Percentiles rank a stretch among this genome's conserved stretches.
phyloP scores from a whole-genome alignment of 2,329 filamentous ascomycete species.

The Botryotinia calthae region DNA sequence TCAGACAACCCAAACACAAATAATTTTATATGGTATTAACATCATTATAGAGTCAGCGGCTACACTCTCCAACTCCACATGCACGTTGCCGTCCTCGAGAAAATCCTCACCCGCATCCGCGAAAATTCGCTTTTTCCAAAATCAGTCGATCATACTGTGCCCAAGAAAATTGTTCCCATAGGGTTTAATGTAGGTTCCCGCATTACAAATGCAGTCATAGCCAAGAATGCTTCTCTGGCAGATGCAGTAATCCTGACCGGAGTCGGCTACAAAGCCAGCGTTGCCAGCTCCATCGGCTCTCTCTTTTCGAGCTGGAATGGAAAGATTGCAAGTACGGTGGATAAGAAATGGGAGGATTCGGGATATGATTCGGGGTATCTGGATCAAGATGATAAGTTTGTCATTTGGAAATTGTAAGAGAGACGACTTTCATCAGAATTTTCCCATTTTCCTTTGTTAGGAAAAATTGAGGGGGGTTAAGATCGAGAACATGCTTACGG shows the following conservation, averaged over 20 bases:
- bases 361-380: neutral
- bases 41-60: neutral
- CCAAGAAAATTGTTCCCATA: neutral
- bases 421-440: neutral
- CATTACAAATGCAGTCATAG: neutral
- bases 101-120: neutral
- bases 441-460: neutral
- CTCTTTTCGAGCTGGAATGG: neutral
- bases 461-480: neutral
- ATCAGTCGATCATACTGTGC: neutral
- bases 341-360: neutral
- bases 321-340: neutral
- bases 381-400: neutral
- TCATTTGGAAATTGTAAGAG: neutral
- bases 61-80: neutral
- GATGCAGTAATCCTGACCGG: neutral
- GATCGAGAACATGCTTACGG: neutral
- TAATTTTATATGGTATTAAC: fast-evolving
- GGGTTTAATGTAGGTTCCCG: neutral
- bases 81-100: neutral
- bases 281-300: neutral
- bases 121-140: neutral
- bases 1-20: neutral
- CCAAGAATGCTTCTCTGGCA: neutral
- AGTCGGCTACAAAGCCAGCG: neutral